Conservation (phyloP, 2,329 filamentous ascomycete species). For the Clonostachys sp. region DNA sequence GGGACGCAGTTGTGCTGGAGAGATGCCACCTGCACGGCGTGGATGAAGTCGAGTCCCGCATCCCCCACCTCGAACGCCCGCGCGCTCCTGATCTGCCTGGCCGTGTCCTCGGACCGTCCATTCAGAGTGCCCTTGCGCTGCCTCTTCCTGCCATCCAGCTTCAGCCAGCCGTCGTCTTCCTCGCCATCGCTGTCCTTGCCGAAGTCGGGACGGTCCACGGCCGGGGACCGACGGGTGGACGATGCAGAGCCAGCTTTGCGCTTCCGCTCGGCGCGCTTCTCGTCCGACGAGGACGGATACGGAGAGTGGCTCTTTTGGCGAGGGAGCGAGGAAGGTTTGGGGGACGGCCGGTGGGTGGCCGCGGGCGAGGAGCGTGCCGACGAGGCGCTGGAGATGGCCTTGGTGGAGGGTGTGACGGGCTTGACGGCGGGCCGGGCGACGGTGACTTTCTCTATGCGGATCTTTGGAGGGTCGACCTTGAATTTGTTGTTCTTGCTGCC, state of each 20-base stretch:
- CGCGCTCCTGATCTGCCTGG: slow-evolving; percentile 38
- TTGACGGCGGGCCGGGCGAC: slow-evolving; percentile 24
- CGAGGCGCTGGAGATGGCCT: slow-evolving; percentile 15
- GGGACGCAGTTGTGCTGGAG: slow-evolving; percentile 44
- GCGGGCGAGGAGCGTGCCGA: slow-evolving; percentile 22
- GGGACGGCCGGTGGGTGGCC: slow-evolving; percentile 29
- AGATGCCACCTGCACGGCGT: slow-evolving; percentile 53
- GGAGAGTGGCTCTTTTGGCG: slow-evolving; percentile 35
- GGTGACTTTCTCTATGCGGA: slow-evolving; percentile 49
- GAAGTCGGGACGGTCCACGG: slow-evolving; percentile 42
- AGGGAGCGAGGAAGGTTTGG: slow-evolving; percentile 21
- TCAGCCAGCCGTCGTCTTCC: slow-evolving; percentile 49
- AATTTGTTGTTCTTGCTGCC: slow-evolving; percentile 40
- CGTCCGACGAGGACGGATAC: slow-evolving; percentile 32
- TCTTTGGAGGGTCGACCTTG: slow-evolving; percentile 43
- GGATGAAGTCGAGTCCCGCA: slow-evolving; percentile 43
- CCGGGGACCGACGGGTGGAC: slow-evolving; percentile 32
- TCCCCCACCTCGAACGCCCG: slow-evolving; percentile 38
- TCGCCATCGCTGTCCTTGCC: slow-evolving; percentile 46
- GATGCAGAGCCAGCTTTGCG: slow-evolving; percentile 35
- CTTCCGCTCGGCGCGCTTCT: slow-evolving; percentile 36
- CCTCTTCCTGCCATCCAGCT: slow-evolving; percentile 42
- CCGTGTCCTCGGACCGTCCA: slow-evolving; percentile 36
- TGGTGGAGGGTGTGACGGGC: slow-evolving; percentile 19
- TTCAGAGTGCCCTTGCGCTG: slow-evolving; percentile 35